These are phyloP conservation scores for Ustilago hordei DNA, from an alignment of 1,284 basidiomycete genomes.

Conservation along the genomic window DNA sequence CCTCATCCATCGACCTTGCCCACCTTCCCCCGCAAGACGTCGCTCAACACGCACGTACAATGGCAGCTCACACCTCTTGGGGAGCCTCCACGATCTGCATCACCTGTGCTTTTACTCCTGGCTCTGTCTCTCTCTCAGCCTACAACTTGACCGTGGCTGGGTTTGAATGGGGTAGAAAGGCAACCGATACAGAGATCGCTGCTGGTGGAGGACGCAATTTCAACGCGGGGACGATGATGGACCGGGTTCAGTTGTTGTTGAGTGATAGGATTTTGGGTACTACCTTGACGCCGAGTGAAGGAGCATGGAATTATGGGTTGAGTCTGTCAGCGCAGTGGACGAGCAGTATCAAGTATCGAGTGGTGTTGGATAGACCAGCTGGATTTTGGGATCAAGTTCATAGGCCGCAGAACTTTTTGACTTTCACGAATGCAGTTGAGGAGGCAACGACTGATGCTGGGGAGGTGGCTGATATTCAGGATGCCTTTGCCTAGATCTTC, in stretches of 20 bases:
- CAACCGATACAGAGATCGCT: conserved; percentile 80
- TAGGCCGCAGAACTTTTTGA: conserved; percentile 74
- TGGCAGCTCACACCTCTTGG: conserved; percentile 95
- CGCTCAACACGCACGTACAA: conserved; percentile 93
- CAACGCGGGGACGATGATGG: conserved; percentile 88
- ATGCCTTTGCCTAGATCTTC: conserved; percentile 57
- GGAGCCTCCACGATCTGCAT: conserved; percentile 93
- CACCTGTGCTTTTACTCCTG: conserved; percentile 95
- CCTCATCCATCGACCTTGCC: conserved; percentile 75
- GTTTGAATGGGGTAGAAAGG: conserved; percentile 97
- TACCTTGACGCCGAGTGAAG: conserved; percentile 62
- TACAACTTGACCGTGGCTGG: conserved; percentile 89
- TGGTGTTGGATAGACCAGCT: conserved; percentile 89
- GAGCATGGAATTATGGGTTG: conserved; percentile 67
- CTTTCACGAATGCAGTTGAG: conserved; percentile 54
- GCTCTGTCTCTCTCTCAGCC: conserved; percentile 93
- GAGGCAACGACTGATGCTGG: conserved; percentile 27
- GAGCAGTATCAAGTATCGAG: conserved; percentile 82
- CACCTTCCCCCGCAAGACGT: conserved; percentile 88
- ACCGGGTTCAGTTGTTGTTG: conserved; percentile 91
- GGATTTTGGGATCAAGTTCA: conserved; percentile 97
- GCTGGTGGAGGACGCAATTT: conserved; percentile 77
- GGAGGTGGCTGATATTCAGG: conserved; percentile 61
- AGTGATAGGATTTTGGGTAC: conserved; percentile 77
- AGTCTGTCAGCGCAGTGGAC: conserved; percentile 88